Evolutionary conservation across 2,329 filamentous ascomycete genomes (phyloP), one percentile per base, ranked within the genome.

Genomic region (Neofusicoccum laricinum): DNA sequence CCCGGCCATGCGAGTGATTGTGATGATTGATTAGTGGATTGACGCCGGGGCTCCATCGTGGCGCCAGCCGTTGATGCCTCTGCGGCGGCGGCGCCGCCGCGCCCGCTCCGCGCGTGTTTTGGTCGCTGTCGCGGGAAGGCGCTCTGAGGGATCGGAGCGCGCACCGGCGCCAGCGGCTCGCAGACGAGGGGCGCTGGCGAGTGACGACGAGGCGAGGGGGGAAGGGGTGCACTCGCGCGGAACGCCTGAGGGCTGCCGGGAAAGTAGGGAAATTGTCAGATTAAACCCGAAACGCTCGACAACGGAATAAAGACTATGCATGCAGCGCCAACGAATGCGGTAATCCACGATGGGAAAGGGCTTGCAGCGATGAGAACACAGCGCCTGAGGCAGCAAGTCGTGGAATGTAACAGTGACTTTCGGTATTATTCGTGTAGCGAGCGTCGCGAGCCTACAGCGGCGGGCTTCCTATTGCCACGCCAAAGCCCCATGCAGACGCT

Each of bases 361-460:
- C 21, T 7, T 53, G 50, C 50, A 55, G 50, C 17, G 12, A 25
- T 6, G 25, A 14, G 36, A 15, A 11, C 25, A 30, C 25, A 6
- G 25, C 25, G 25, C 25, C 25, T 4, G 25, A 2, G 25, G 25
- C 25, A 30, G 25, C 25, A 30, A 1, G 4, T 30, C 25, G 25
- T 5, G 7, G 4, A 17, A 3, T 45, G 17, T 21, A 32, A 34
- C 17, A 46, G 41, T 59, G 36, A 43, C 55, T 21, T 59, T 59
- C 55, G 21, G 55, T 59, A 59, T 59, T 59, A 59, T 59, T 59
- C 55, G n/a, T 59, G 30, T 21, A 59, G 55, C 55, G 55, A 59
- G 55, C 55, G 55, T 59, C 55, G 25, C 46, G 55, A 59, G 55
- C 55, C 55, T 46, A 46, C 55, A 59, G 55, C 55, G 55, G 55